Base-by-base conservation (phyloP, 2,329 filamentous ascomycete species). In the Aspergillus luchuensis region DNA sequence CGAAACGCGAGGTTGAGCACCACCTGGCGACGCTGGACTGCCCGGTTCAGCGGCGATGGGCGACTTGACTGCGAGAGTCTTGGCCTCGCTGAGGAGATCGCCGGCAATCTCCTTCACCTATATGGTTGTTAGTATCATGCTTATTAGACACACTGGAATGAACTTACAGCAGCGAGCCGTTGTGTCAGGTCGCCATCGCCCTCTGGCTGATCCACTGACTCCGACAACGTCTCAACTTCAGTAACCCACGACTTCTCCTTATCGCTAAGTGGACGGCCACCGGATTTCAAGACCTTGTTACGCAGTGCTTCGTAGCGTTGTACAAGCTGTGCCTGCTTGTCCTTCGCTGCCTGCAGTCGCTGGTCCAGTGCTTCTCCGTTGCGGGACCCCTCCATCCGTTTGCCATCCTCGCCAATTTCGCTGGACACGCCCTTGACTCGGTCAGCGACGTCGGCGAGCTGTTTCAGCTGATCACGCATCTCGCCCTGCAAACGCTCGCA, bases 401-500 rank as follows among this genome's bases (percentile, higher is more conserved):
- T 63, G 6, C 76, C 75, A 38, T 75, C 74, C 47, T 77, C 74
- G 15, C 69, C 73, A 56, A 76, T 71, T 25, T 76, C 73, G 59
- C 76, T 74, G 0, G 74, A 74, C 8, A 81, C 72, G 45, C 73
- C 72, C 63, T 79, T 78, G 61, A 82, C 74, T 8, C 79, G 74
- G 43, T 80, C 78, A 2, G 80, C 78, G 15, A 81, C 72, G 59
- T 80, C 79, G 1, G 74, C 72, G 25, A 81, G 72, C 39, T 79
- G 77, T 55, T 74, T 75, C 28, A 83, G 67, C 64, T 83, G 81
- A 48, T 81, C 78, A 11, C 72, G 70, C 67, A 83, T 76, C 65
- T 83, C 81, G 13, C 77, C 76, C 59, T 76, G 75, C 47, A 83
- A 64, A 17, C 80, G 72, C 57, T 83, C 80, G 62, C 81, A 82